phyloP scores from a whole-genome alignment of 345 rosid species.

The Brassica cretica region DNA sequence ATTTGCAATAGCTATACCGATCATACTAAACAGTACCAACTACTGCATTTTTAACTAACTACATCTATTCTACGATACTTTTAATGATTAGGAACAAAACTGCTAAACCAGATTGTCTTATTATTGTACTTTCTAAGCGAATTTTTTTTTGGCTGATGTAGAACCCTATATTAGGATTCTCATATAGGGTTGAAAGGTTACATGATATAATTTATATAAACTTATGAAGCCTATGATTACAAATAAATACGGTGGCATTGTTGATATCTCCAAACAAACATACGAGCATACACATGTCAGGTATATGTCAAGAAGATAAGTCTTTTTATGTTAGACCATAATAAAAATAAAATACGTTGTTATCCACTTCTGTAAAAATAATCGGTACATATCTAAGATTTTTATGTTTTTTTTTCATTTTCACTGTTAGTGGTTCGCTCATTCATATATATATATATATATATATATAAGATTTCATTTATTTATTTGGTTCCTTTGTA shows the following conservation, averaged over 20 bases:
- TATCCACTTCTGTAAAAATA: slow-evolving; percentile 16
- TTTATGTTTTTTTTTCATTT: not conserved
- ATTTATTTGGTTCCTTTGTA: not conserved
- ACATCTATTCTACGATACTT: slow-evolving; percentile 8
- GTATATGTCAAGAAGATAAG: slow-evolving; percentile 9
- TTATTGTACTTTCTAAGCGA: not conserved
- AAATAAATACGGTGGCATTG: slow-evolving; percentile 5
- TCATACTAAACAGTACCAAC: slow-evolving; percentile 18
- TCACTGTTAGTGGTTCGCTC: not conserved
- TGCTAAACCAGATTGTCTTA: slow-evolving; percentile 2
- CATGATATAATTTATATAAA: not conserved
- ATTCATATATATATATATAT: not conserved
- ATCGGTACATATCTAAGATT: not conserved
- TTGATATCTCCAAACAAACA: slow-evolving; percentile 17
- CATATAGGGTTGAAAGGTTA: not conserved
- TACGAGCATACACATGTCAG: slow-evolving; percentile 11
- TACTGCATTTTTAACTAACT: slow-evolving; percentile 15
- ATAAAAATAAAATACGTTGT: slow-evolving; percentile 19
- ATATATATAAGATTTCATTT: not conserved
- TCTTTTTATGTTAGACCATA: not conserved
- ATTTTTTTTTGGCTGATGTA: not conserved
- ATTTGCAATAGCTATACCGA: slow-evolving; percentile 1
- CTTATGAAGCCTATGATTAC: not conserved
- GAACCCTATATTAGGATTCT: slow-evolving; percentile 1
- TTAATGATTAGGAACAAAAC: not conserved